These are phyloP conservation scores for Lecanoromycetidae sp. DNA, from an alignment of 2,329 filamentous ascomycete genomes.

Conservation along the genomic window DNA sequence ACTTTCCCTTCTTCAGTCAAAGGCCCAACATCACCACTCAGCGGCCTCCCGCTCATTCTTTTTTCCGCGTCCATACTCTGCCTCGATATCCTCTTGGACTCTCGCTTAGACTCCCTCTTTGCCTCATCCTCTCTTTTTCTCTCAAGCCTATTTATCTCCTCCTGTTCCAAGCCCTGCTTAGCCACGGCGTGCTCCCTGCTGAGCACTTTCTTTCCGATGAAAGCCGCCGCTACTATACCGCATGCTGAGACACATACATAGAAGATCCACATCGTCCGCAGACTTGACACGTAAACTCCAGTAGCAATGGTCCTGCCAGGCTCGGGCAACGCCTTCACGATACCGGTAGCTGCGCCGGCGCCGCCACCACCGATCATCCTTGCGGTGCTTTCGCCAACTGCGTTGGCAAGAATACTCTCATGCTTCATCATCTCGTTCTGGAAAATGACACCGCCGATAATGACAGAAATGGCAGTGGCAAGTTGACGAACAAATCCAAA, in stretches of 20 bases:
- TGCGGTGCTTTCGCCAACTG: slow-evolving; percentile 20
- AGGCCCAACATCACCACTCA: background rate
- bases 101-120: slow-evolving; percentile 6
- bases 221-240: slow-evolving; percentile 24
- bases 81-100: background rate
- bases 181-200: slow-evolving; percentile 32
- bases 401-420: slow-evolving; percentile 23
- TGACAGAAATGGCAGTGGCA: slow-evolving; percentile 45
- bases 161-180: slow-evolving; percentile 35
- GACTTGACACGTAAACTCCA: slow-evolving; percentile 24
- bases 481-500: slow-evolving; percentile 50
- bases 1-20: background rate
- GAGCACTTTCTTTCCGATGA: slow-evolving; percentile 25
- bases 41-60: background rate
- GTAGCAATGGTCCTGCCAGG: slow-evolving; percentile 23
- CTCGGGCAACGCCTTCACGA: slow-evolving; percentile 26
- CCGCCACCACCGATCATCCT: slow-evolving; percentile 25
- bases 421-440: slow-evolving; percentile 29
- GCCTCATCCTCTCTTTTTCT: background rate
- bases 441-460: slow-evolving; percentile 43
- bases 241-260: slow-evolving; percentile 25
- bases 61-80: background rate
- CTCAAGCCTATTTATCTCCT: slow-evolving; percentile 23
- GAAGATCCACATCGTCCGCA: slow-evolving; percentile 33
- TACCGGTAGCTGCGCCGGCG: slow-evolving; percentile 25